Evolutionary conservation across 306 rosid species (phyloP).

Genomic region (Parietaria judaica): DNA sequence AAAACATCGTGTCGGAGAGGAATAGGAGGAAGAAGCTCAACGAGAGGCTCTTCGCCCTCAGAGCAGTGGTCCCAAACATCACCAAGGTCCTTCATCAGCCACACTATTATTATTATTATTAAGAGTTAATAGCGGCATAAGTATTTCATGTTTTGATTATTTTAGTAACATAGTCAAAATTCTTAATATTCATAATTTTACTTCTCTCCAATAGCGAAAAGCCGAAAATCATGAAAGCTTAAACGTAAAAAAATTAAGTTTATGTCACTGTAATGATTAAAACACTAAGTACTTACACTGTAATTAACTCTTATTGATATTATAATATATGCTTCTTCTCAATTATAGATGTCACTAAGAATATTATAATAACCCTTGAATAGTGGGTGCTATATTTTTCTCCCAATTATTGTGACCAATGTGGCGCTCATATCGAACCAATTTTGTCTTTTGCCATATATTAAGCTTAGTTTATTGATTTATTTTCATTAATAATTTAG

Average conservation of each 20-base stretch:
- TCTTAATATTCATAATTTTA: too few relatives aligned
- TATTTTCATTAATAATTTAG: background rate
- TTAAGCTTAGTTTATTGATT: background rate
- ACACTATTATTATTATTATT: background rate
- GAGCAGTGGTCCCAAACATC: constrained; percentile 93
- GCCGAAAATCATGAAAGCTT: too few relatives aligned
- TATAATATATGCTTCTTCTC: background rate
- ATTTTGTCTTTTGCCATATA: background rate
- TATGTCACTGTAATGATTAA: background rate
- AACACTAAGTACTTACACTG: too few relatives aligned
- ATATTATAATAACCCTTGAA: too few relatives aligned
- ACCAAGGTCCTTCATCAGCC: constrained; percentile 49
- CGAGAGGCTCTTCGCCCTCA: constrained; percentile 80
- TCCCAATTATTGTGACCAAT: background rate
- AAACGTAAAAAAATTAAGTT: too few relatives aligned
- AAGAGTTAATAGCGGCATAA: background rate
- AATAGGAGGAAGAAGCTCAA: constrained; percentile 88
- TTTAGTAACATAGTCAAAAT: background rate
- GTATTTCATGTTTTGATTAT: background rate
- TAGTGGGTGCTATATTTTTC: background rate
- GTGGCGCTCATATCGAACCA: constrained; percentile 2
- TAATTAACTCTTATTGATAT: too few relatives aligned
- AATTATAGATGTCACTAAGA: background rate
- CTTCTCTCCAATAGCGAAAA: background rate
- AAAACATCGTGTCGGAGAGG: constrained; percentile 88